phyloP scores from a whole-genome alignment of 768 basidiomycete species.

The Lactarius trivialis region DNA sequence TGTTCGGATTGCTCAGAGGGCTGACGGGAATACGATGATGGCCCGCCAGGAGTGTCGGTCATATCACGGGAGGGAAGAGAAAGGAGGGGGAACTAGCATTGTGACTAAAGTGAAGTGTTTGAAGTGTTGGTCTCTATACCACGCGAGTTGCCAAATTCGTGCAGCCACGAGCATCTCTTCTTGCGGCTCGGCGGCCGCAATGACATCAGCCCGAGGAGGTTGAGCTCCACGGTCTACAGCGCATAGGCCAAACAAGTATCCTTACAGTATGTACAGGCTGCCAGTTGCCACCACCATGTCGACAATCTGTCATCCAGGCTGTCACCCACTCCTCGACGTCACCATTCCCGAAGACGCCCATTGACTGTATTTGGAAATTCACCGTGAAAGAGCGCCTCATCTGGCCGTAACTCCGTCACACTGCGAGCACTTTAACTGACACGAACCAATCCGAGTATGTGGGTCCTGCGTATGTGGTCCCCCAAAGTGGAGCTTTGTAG shows the following conservation, averaged over 20 bases:
- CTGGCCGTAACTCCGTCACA: background rate
- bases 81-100: background rate
- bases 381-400: background rate
- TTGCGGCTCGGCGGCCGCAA: too few species aligned
- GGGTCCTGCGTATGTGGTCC: too few species aligned
- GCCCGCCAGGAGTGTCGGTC: background rate
- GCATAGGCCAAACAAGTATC: too few species aligned
- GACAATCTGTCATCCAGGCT: background rate
- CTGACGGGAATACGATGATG: slow-evolving; percentile 4
- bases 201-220: background rate
- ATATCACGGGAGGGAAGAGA: background rate
- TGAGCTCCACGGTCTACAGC: background rate
- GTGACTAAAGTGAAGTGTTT: too few species aligned
- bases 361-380: background rate
- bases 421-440: background rate
- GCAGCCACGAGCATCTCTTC: background rate
- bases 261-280: too few species aligned
- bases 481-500: background rate
- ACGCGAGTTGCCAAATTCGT: slow-evolving; percentile 14
- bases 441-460: background rate
- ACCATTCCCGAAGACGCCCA: background rate
- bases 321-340: background rate
- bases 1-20: background rate
- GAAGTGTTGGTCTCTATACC: background rate
- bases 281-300: too few species aligned